Evolutionary conservation across 352 stramenopile species (phyloP).

Genomic region (Pythium phragmitis): DNA sequence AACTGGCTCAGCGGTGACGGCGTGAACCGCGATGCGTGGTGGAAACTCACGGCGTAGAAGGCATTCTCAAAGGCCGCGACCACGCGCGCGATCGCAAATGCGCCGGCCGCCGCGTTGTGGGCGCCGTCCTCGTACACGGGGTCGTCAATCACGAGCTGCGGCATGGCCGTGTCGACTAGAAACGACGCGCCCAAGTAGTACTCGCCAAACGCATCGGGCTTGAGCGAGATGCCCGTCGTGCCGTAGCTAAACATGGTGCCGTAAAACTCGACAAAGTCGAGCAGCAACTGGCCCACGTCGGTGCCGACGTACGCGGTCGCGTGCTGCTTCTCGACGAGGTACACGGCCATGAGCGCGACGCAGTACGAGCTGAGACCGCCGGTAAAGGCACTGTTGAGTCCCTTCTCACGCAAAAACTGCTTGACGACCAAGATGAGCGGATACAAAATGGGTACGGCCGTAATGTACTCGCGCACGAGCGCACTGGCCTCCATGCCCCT

Average conservation of each 20-base stretch:
- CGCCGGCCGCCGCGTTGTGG: conserved; percentile 74
- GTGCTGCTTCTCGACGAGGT: conserved; percentile 69
- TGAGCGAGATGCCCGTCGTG: conserved; percentile 79
- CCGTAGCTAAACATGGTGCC: conserved; percentile 81
- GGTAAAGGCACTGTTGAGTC: conserved; percentile 89
- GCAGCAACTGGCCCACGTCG: conserved; percentile 59
- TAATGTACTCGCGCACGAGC: conserved; percentile 78
- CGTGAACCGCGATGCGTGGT: conserved; percentile 71
- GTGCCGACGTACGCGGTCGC: conserved; percentile 28
- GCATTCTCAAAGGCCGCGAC: conserved; percentile 81
- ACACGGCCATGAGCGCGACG: conserved; percentile 80
- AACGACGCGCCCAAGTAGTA: conserved; percentile 47
- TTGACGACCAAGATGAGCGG: conserved; percentile 85
- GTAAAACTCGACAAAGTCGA: conserved; percentile 91
- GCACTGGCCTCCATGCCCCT: conserved; percentile 80
- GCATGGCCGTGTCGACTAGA: conserved; percentile 45
- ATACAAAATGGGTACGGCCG: conserved; percentile 61
- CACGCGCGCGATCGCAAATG: conserved; percentile 76
- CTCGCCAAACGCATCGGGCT: conserved; percentile 72
- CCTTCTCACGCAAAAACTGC: conserved; percentile 85
- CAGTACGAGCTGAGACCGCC: conserved; percentile 89
- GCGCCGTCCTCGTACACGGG: conserved; percentile 74
- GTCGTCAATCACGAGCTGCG: conserved; percentile 83
- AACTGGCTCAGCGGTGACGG: conserved; percentile 77
- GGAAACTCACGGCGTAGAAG: conserved; percentile 76